These are phyloP conservation scores for Clathrospora elynae DNA, from an alignment of 2,329 filamentous ascomycete species.

Conservation along the genomic window DNA sequence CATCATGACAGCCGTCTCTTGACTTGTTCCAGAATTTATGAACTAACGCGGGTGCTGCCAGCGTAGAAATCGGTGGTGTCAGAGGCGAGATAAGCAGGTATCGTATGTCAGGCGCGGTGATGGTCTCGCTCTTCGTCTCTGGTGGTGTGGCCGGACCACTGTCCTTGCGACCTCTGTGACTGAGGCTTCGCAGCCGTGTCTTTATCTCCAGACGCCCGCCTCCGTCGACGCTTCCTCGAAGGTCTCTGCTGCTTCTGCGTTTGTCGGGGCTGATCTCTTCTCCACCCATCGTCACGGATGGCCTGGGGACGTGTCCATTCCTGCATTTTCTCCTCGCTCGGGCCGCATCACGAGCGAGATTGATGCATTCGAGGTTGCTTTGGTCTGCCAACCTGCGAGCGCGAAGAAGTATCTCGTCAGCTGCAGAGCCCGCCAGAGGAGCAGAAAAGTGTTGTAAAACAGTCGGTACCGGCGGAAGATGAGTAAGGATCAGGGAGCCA, in stretches of 20 bases:
- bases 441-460: conserved; percentile 66
- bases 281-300: conserved; percentile 51
- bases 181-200: conserved; percentile 34
- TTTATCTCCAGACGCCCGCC: conserved; percentile 45
- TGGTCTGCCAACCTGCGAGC: conserved; percentile 71
- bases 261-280: conserved; percentile 53
- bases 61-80: conserved; percentile 49
- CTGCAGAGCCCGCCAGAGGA: conserved; percentile 60
- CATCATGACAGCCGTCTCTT: conserved; percentile 16
- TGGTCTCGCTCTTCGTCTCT: neutral
- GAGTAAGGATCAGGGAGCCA: conserved; percentile 78
- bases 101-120: conserved; percentile 30
- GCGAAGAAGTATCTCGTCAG: conserved; percentile 71
- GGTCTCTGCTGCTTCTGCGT: conserved; percentile 51
- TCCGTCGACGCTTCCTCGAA: conserved; percentile 39
- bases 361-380: conserved; percentile 58
- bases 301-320: conserved; percentile 25
- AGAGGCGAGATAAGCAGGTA: conserved; percentile 57
- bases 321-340: conserved; percentile 37
- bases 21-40: conserved; percentile 35
- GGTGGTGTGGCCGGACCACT: conserved; percentile 13
- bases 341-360: conserved; percentile 27
- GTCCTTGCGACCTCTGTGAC: conserved; percentile 27
- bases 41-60: conserved; percentile 41
- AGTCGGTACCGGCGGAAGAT: conserved; percentile 64